Evolutionary conservation across 2,329 filamentous ascomycete species (phyloP).

Genomic region (Fusarium floridanum): DNA sequence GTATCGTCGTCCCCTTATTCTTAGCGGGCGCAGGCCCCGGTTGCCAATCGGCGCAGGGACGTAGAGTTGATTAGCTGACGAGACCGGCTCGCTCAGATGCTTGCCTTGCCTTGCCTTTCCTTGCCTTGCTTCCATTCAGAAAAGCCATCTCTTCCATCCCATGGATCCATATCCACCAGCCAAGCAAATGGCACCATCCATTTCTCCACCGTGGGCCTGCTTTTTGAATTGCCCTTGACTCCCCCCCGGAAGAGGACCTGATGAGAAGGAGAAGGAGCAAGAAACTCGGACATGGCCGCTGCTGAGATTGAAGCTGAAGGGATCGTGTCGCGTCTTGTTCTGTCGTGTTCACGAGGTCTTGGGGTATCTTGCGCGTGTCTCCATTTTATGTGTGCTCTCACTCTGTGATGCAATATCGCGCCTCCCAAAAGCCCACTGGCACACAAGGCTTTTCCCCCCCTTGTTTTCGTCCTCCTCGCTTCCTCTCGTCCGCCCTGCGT

Average conservation of each 20-base stretch:
- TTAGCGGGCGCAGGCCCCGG: slow-evolving; percentile 23
- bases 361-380: neutral
- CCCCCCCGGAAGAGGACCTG: slow-evolving; percentile 27
- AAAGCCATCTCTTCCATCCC: slow-evolving; percentile 29
- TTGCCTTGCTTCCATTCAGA: slow-evolving; percentile 4
- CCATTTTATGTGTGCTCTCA: neutral
- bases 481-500: slow-evolving; percentile 19
- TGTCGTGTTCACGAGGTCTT: slow-evolving; percentile 7
- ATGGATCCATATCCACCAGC: slow-evolving; percentile 29
- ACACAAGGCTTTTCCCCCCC: neutral
- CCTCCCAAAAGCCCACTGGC: neutral
- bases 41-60: slow-evolving; percentile 32
- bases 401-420: neutral
- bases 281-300: slow-evolving; percentile 15
- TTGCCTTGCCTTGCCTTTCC: neutral
- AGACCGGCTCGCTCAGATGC: slow-evolving; percentile 33
- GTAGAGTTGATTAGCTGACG: slow-evolving; percentile 31
- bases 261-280: slow-evolving; percentile 10
- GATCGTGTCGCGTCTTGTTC: neutral
- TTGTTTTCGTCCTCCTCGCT: slow-evolving; percentile 2
- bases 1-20: slow-evolving; percentile 11
- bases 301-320: neutral
- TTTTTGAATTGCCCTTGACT: slow-evolving; percentile 25
- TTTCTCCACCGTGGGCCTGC: slow-evolving; percentile 45
- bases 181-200: slow-evolving; percentile 45